Base-by-base conservation (phyloP, 441 rosid species). In the Bruguiera hainesii region DNA sequence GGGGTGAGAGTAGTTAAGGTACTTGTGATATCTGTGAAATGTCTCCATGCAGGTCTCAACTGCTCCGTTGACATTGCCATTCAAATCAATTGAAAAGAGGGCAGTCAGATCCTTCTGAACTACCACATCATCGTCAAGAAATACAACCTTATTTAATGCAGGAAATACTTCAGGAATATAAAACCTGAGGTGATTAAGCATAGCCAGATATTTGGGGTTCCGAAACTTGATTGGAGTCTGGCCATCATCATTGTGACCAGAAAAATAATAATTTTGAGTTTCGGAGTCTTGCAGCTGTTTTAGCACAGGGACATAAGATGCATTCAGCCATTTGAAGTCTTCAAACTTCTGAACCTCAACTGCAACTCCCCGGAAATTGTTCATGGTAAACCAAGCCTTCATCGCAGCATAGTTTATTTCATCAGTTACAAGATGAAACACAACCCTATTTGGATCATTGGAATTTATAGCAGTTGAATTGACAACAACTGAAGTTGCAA, bases 1-100 rank as follows among this genome's bases (percentile, higher is more conserved):
- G 20, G 99, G 99, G 72, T 90, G 80, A 21, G 85, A 81, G 52
- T 77, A 84, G 66, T 84, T 84, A 70, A 84, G 65, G 64, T 84
- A 84, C 76, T 84, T 80, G 19, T 74, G 82, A 71, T 91, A 87
- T 61, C 99, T 77, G 71, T 95, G 99, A 77, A 95, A 95, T 0
- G 98, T 88, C 73, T 89, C 99, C 90, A 88, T 87, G 82, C 99
- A 95, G 0, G 98, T 95, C 89, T 95, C 99, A 0, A 91, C 99
- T 7, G 99, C 99, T 50, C 99, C 99, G 63, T 90, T 91, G 20
- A 91, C 99, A 59, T 86, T 95, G 26, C 89, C 84, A 65, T 91
- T 87, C 35, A 84, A 62, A 64, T 84, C 81, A 35, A 79, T 31
- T 5, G 80, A 64, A 73, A 80, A 84, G 50, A 84, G 66, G 4